Evolutionary conservation across 495 filamentous ascomycete genomes (phyloP), one percentile per base, ranked within the genome.

Genomic region (Extremus antarcticus): DNA sequence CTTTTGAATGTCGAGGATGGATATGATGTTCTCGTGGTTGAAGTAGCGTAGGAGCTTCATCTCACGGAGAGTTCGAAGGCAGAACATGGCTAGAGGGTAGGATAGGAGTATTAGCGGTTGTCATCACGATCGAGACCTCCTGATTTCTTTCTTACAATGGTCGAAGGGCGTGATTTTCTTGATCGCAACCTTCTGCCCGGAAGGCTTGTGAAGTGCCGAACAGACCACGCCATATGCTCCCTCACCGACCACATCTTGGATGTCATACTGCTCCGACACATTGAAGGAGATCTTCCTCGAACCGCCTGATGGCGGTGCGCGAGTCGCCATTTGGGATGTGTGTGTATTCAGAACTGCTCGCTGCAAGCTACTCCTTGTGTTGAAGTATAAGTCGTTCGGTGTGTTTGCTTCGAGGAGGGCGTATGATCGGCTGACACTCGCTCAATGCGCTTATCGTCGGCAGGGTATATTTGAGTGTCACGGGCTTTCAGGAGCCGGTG

Each of bases 1-100:
- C 75, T 95, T 92, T 73, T 99, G 94, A 62, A 99, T 97, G 71
- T 99, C 94, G 49, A 99, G 78, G 63, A 99, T 99, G 35, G 90
- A 95, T 66, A 99, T 99, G 72, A 99, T 97, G 72, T 99, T 99
- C 73, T 99, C 94, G 67, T 99, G 94, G 73, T 99, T 99, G 78
- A 99, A 99, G 72, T 99, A 97, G 61, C 94, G 81, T 60, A 99
- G 76, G 53, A 99, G 77, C 79, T 99, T 99, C 94, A 99, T 99
- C 73, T 99, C 94, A 65, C 94, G 89, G 60, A 99, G 75, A 7
- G 94, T 99, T 65, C 94, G 79, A 62, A 99, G 74, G 68, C 92
- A 97, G 77, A 98, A 98, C 47, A 56, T 54, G 39, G 7, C 29
- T 35, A 35, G 10, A 25, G 15, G 32, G 4, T n/a, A n/a, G 17